phyloP scores from a whole-genome alignment of 371 early-diverging fungal genomes.

The Caulochytrium protostelioides region DNA sequence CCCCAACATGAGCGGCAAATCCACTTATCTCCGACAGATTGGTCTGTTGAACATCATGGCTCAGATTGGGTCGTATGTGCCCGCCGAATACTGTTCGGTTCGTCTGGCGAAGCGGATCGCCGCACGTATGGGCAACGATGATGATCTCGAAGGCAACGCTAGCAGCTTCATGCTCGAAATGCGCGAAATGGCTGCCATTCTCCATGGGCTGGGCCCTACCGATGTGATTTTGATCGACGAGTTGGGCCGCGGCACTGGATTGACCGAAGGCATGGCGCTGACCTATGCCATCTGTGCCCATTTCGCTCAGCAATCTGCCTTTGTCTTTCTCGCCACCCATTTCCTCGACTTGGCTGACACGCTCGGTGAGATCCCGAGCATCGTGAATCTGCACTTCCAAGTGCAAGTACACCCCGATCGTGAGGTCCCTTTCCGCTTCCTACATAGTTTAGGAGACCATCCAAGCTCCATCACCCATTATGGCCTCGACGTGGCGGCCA shows the following conservation, averaged over 20 bases:
- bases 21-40: conserved; percentile 80
- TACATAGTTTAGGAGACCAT: no score
- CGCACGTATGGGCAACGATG: conserved; percentile 17
- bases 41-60: conserved; percentile 76
- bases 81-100: conserved; percentile 67
- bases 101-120: conserved; percentile 47
- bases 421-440: no score
- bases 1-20: conserved; percentile 95
- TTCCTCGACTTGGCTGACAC: conserved; percentile 28
- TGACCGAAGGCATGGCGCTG: conserved; percentile 55
- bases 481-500: no score
- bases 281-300: conserved; percentile 46
- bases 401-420: no score
- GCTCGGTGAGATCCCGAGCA: conserved; percentile 30
- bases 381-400: conserved; percentile 32
- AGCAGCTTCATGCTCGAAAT: conserved; percentile 85
- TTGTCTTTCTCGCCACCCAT: conserved; percentile 48
- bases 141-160: conserved; percentile 17
- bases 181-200: conserved; percentile 64
- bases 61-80: conserved; percentile 85
- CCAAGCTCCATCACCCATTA: no score
- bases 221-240: conserved; percentile 83
- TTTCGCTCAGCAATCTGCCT: conserved; percentile 6
- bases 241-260: conserved; percentile 65
- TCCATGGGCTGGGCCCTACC: conserved; percentile 47